Base-by-base conservation (phyloP, 1,139 yeast species). In the Pichia sp. region DNA sequence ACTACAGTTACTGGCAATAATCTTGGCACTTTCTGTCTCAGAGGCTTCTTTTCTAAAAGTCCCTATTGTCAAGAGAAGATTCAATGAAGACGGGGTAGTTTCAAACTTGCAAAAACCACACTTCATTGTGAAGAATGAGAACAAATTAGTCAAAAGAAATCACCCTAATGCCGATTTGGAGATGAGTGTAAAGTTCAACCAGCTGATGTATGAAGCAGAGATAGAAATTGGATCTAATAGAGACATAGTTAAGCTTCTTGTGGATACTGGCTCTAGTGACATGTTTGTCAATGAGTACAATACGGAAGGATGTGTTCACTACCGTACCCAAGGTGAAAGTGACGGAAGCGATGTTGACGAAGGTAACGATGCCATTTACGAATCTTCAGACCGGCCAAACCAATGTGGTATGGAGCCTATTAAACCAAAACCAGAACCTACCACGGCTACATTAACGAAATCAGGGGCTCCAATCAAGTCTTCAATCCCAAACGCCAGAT, bases 181-280 rank as follows among this genome's bases (percentile, higher is more conserved):
- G 15, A 15, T 37, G 11, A 67, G 5, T 71, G 66, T 49, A 4
- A 34, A 29, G 21, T 43, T 37, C 22, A 35, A 38, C 24, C 45
- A 43, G 21, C 10, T 39, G 12, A 29, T 34, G 5, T 74, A 73
- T 51, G 56, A 69, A 41, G 67, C 69, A 3, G 53, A 59, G 16
- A 46, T 74, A 22, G 52, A 57, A 12, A 51, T 78, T 16, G 86
- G 87, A 2, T 66, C 80, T 1, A 67, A 74, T 5, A 54, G 62
- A 0, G 74, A 73, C 43, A 52, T 59, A 10, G 66, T 77, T 22
- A 58, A 60, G 8, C 72, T 75, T 3, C 56, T 73, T 40, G 53
- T 78, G 28, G 85, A 77, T 51, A 74, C 84, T 8, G 84, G 82
- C 0, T 74, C 81, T 7, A 63, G 79, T 5, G 85, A 77, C 51